Percentiles rank a stretch among this genome's conserved stretches.
Evolutionary conservation across 768 basidiomycete species (phyloP).

Genomic region (Suillus plorans): DNA sequence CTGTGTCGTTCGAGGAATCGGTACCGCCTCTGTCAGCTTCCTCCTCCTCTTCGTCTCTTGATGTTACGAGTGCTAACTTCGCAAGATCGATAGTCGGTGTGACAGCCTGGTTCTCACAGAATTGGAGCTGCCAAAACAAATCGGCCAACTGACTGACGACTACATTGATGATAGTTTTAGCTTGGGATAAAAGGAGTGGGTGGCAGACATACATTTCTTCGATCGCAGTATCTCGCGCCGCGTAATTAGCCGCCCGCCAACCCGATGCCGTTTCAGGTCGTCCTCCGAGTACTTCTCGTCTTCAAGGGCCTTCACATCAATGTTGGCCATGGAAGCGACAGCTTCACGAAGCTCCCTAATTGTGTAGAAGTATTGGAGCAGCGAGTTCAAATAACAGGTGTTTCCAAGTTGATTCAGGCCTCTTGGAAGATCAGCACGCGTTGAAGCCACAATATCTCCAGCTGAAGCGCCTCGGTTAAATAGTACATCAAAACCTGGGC

Average conservation of each 20-base stretch:
- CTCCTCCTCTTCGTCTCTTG: constrained; percentile 87
- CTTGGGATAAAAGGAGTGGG: constrained; percentile 3
- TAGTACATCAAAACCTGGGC: neutral
- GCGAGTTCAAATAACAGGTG: constrained; percentile 84
- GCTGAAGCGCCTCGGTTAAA: constrained; percentile 39
- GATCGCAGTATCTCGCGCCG: constrained; percentile 80
- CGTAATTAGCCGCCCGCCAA: constrained; percentile 84
- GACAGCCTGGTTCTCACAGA: constrained; percentile 61
- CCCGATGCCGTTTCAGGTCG: constrained; percentile 78
- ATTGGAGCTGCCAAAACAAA: constrained; percentile 77
- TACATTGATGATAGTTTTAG: constrained; percentile 31
- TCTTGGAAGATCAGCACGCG: constrained; percentile 69
- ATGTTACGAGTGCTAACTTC: constrained; percentile 87
- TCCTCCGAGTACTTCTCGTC: constrained; percentile 79
- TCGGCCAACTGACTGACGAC: constrained; percentile 80
- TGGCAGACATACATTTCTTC: constrained; percentile 65
- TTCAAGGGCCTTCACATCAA: constrained; percentile 54
- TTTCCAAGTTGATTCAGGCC: constrained; percentile 89
- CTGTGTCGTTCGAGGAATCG: constrained; percentile 83
- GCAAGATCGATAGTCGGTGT: constrained; percentile 86
- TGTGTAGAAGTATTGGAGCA: constrained; percentile 93
- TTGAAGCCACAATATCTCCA: constrained; percentile 57
- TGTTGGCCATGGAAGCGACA: constrained; percentile 57
- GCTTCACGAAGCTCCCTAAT: constrained; percentile 85
- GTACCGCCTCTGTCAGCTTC: constrained; percentile 71